Base-by-base conservation (phyloP, 371 early-diverging fungal species). In the Gilbertella persicaria region DNA sequence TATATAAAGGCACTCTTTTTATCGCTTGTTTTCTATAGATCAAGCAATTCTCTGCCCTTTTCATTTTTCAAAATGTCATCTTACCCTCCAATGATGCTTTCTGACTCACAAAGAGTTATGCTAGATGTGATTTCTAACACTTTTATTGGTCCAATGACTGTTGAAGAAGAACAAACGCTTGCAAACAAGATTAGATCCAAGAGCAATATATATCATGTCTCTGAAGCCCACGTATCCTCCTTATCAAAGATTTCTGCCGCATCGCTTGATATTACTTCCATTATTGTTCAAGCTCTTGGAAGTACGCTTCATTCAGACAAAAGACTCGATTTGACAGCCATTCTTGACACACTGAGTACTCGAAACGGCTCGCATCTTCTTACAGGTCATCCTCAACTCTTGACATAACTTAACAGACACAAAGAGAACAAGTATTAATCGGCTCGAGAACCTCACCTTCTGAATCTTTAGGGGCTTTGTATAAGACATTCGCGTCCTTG, bases 361-460 rank as follows among this genome's bases (percentile, higher is more conserved):
- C 2, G 2, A 12, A 13, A 6, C 8, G 33, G 33, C 8, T 12
- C 6, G 2, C 33, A 33, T 2, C 12, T 13, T 33, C 10, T 33
- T 3, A 33, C 33, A 33, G 33, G 33, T 12, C 13, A 12, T 10
- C 2, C 33, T 33, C 33, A 33, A 13, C 33, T 71, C 4, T 84
- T 81, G 53, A 50, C 67, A 7, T 60, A 72, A 0, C 60, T 83
- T 13, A 39, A 72, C 3, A 60, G 66, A 13, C 62, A 68, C 75
- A 83, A 30, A 69, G 84, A 14, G 72, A 73, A 25, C 55, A 63
- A 41, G 76, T 72, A 12, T 35, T 84, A 9, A 28, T 50, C 4
- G 53, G 60, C 2, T 78, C 81, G 73, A 52, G 56, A 36, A 64
- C 63, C 48, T 78, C 80, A 25, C 61, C 56, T 47, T 37, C 85